Percentiles rank a stretch among this genome's conserved stretches.
Evolutionary conservation across 2,329 filamentous ascomycete species (phyloP).

Genomic region (Alternaria dauci): DNA sequence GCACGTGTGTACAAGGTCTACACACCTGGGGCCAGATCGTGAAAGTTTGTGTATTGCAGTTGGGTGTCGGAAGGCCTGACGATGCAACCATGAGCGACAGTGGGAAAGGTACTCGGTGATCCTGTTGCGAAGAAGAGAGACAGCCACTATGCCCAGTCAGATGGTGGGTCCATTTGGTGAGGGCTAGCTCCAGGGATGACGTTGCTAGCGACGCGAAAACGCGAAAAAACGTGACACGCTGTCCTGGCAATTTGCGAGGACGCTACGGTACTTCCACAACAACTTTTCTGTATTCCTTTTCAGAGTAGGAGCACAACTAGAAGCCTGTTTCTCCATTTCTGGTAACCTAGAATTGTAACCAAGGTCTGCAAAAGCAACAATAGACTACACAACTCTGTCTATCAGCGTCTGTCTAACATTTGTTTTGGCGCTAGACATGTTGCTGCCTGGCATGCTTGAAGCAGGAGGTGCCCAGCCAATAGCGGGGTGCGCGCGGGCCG

Average conservation of each 20-base stretch:
- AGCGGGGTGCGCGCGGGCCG: slow-evolving; percentile 12
- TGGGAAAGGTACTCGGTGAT: background rate
- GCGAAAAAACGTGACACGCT: background rate
- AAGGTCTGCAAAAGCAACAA: no score
- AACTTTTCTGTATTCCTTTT: no score
- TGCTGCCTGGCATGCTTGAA: slow-evolving; percentile 1
- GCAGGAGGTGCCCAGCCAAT: slow-evolving; percentile 15
- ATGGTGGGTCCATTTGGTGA: background rate
- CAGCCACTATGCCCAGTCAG: background rate
- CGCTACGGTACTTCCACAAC: background rate
- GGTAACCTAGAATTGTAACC: no score
- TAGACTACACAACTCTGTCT: no score
- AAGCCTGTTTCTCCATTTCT: no score
- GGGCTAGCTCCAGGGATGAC: background rate
- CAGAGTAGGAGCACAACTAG: background rate
- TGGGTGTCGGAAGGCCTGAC: no score
- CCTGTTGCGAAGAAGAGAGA: no score
- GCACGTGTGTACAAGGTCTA: no score
- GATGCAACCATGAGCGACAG: background rate
- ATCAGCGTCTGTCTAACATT: no score
- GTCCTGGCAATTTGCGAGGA: background rate
- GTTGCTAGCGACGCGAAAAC: background rate
- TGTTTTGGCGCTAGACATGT: background rate
- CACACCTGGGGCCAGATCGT: no score
- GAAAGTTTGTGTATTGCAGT: no score